Conservation (phyloP, 306 rosid genomes). For the Corylus avellana region DNA sequence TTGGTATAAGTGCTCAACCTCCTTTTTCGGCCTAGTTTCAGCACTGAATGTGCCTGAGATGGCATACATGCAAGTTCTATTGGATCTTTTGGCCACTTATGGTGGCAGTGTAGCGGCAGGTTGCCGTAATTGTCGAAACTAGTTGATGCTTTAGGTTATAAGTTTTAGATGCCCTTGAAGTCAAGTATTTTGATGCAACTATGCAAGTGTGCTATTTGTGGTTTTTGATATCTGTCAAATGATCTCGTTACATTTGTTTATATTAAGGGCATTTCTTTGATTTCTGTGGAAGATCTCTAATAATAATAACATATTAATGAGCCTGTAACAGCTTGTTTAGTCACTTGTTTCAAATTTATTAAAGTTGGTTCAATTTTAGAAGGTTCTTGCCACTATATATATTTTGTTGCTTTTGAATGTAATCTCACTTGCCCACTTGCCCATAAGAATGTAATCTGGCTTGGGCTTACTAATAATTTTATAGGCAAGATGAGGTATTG, state of each 20-base stretch:
- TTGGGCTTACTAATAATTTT: neutral
- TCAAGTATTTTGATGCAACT: neutral
- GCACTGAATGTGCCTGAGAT: neutral
- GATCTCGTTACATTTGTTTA: neutral
- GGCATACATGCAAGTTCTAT: neutral
- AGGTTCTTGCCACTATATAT: neutral
- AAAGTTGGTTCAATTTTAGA: neutral
- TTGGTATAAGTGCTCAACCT: neutral
- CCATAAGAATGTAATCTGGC: neutral
- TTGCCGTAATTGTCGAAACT: neutral
- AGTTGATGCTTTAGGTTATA: neutral
- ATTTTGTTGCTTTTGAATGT: neutral
- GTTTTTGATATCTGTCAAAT: neutral
- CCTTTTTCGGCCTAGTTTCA: neutral
- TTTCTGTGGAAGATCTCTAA: neutral
- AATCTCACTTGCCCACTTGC: neutral
- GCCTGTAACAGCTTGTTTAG: neutral
- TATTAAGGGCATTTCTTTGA: neutral
- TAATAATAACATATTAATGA: neutral
- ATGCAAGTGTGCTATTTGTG: neutral
- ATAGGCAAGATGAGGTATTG: neutral
- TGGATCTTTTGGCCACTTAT: neutral
- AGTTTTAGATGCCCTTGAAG: neutral
- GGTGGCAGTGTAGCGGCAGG: neutral
- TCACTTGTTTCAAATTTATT: neutral